A percentile compares a stretch with the other conserved stretches of the same genome.
phyloP scores from a whole-genome alignment of 352 stramenopile species.

The Pythium dissotocum region DNA sequence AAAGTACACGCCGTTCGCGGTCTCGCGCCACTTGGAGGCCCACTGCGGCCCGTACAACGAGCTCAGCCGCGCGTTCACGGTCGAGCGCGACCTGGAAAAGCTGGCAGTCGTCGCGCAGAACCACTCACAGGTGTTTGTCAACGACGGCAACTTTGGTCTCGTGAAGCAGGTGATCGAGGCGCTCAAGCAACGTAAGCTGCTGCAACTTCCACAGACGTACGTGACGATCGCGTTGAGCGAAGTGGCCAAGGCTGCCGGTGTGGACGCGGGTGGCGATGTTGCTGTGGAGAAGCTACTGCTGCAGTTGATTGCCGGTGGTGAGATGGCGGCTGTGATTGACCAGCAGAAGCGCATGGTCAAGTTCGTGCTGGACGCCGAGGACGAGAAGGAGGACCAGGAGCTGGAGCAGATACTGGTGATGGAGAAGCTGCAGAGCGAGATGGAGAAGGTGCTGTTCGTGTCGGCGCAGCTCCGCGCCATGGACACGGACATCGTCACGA shows the following conservation, averaged over 20 bases:
- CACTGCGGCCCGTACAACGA: constrained; percentile 66
- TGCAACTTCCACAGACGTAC: constrained; percentile 79
- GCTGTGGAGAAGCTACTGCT: constrained; percentile 66
- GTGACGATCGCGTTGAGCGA: constrained; percentile 70
- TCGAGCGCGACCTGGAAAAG: constrained; percentile 38
- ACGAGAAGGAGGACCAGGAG: constrained; percentile 34
- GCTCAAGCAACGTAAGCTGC: constrained; percentile 69
- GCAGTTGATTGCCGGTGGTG: constrained; percentile 46
- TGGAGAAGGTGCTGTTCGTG: constrained; percentile 72
- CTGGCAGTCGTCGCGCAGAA: constrained; percentile 39
- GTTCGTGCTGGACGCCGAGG: constrained; percentile 70
- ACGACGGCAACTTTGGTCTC: constrained; percentile 74
- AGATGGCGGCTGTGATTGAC: constrained; percentile 71
- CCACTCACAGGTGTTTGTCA: constrained; percentile 48
- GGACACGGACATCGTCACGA: constrained; percentile 82
- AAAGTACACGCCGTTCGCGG: constrained; percentile 82
- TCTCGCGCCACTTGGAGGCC: constrained; percentile 66
- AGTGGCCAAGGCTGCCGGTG: constrained; percentile 49
- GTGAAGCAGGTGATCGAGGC: constrained; percentile 74
- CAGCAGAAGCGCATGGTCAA: constrained; percentile 77
- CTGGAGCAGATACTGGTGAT: constrained; percentile 46
- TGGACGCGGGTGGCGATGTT: constrained; percentile 35
- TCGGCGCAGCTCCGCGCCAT: constrained; percentile 70
- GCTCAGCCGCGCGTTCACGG: constrained; percentile 54
- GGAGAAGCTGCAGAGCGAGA: constrained; percentile 58